These are phyloP conservation scores for Fusarium sp. DNA, from an alignment of 2,329 filamentous ascomycete species.

Conservation along the genomic window DNA sequence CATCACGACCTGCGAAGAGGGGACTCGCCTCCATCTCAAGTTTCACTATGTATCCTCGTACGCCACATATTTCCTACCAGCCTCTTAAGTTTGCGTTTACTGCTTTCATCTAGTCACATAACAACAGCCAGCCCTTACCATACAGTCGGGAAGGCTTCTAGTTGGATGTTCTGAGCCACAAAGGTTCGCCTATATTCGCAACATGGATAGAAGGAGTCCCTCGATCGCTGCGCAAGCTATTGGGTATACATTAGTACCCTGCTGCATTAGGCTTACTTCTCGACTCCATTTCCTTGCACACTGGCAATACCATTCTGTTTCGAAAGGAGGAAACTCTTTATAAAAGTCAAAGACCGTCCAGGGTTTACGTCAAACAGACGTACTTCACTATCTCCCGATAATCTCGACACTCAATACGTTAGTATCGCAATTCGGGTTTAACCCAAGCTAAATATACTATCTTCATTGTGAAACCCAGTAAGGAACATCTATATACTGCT, in stretches of 20 bases:
- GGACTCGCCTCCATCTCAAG: background rate
- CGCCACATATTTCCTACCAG: constrained; percentile 28
- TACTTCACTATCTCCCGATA: background rate
- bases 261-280: background rate
- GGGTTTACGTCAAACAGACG: background rate
- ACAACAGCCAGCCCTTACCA: constrained; percentile 27
- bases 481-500: background rate
- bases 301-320: background rate
- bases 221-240: background rate
- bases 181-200: constrained; percentile 7
- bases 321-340: background rate
- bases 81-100: constrained; percentile 8
- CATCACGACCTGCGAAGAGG: background rate
- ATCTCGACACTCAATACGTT: background rate
- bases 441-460: background rate
- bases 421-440: background rate
- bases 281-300: background rate
- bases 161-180: constrained; percentile 17
- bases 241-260: background rate
- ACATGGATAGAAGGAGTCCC: constrained; percentile 27
- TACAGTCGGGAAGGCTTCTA: constrained; percentile 31
- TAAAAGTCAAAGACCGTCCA: constrained; percentile 1
- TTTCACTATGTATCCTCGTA: constrained; percentile 6
- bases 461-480: background rate
- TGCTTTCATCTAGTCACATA: constrained; percentile 27